Evolutionary conservation across 2,329 filamentous ascomycete genomes (phyloP).

Genomic region (Leptosphaerulina australis): DNA sequence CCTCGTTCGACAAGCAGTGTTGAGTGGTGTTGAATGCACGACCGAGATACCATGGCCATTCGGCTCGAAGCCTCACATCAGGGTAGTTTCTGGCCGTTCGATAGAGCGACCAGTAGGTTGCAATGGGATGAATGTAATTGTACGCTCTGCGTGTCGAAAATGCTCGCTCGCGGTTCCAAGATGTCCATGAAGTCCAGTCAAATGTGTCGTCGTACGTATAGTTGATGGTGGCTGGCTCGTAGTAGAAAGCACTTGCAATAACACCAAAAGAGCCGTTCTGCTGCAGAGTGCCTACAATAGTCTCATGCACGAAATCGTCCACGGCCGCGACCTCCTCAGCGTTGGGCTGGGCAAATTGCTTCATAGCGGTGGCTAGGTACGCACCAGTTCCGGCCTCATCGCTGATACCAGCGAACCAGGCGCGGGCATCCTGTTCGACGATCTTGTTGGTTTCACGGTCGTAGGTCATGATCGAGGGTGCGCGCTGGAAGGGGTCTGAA

Average conservation of each 20-base stretch:
- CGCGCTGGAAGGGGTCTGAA: conserved; percentile 61
- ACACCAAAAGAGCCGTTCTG: conserved; percentile 54
- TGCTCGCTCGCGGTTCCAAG: conserved; percentile 58
- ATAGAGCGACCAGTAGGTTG: conserved; percentile 64
- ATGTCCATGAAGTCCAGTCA: conserved; percentile 59
- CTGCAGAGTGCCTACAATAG: conserved; percentile 57
- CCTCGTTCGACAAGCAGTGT: conserved; percentile 46
- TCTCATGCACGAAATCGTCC: conserved; percentile 60
- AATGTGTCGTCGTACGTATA: conserved; percentile 55
- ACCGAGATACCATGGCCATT: conserved; percentile 62
- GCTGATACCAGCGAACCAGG: conserved; percentile 65
- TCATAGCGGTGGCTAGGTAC: conserved; percentile 62
- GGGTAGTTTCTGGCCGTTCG: conserved; percentile 60
- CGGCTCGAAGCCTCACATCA: conserved; percentile 48
- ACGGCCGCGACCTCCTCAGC: conserved; percentile 58
- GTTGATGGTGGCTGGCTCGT: conserved; percentile 54
- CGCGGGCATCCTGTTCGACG: conserved; percentile 56
- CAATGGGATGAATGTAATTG: conserved; percentile 64
- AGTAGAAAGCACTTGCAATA: conserved; percentile 63
- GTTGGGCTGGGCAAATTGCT: conserved; percentile 60
- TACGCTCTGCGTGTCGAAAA: conserved; percentile 60
- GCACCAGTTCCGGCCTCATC: conserved; percentile 65
- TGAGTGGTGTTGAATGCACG: conserved; percentile 61
- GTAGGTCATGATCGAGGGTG: conserved; percentile 63
- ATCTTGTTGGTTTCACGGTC: conserved; percentile 49